A percentile compares a stretch with the other conserved stretches of the same genome.
phyloP scores from a whole-genome alignment of 352 stramenopile species.

The Plasmopara halstedii region DNA sequence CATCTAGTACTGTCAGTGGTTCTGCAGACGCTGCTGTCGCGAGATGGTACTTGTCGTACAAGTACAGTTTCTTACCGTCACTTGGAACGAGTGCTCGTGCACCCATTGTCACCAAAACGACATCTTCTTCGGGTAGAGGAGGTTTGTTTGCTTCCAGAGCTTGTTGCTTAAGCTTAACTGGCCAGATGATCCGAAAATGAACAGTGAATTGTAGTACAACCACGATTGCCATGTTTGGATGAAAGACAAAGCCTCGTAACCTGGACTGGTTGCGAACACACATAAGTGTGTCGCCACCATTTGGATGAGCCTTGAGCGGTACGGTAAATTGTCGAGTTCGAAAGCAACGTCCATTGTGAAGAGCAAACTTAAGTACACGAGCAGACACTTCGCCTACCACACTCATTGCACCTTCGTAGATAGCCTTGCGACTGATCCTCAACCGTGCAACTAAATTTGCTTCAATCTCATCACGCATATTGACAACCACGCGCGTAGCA shows the following conservation, averaged over 20 bases:
- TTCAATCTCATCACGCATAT: constrained; percentile 67
- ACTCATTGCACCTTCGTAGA: constrained; percentile 36
- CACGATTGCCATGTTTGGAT: constrained; percentile 74
- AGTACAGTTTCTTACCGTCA: constrained; percentile 69
- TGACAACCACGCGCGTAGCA: constrained; percentile 46
- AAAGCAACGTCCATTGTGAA: constrained; percentile 87
- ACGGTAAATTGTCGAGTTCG: constrained; percentile 55
- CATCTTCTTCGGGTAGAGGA: constrained; percentile 57
- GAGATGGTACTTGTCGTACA: constrained; percentile 55
- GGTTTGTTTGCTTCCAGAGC: constrained; percentile 47
- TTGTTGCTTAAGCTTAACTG: constrained; percentile 54
- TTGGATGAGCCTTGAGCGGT: constrained; percentile 54
- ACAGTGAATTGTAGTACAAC: constrained; percentile 84
- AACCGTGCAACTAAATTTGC: constrained; percentile 51
- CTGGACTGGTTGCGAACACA: constrained; percentile 40
- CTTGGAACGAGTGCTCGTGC: constrained; percentile 55
- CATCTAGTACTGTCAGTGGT: constrained; percentile 14
- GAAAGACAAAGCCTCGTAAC: constrained; percentile 68
- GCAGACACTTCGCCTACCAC: constrained; percentile 65
- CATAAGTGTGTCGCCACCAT: constrained; percentile 58
- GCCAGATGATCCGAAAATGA: constrained; percentile 70
- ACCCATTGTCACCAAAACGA: constrained; percentile 68
- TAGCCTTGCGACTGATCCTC: constrained; percentile 49
- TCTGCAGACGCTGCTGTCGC: constrained; percentile 15
- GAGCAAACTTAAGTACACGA: constrained; percentile 71